Evolutionary conservation across 192 early-diverging fungal genomes (phyloP), one percentile per base, ranked within the genome.

Genomic region (Lobosporangium transversale): DNA sequence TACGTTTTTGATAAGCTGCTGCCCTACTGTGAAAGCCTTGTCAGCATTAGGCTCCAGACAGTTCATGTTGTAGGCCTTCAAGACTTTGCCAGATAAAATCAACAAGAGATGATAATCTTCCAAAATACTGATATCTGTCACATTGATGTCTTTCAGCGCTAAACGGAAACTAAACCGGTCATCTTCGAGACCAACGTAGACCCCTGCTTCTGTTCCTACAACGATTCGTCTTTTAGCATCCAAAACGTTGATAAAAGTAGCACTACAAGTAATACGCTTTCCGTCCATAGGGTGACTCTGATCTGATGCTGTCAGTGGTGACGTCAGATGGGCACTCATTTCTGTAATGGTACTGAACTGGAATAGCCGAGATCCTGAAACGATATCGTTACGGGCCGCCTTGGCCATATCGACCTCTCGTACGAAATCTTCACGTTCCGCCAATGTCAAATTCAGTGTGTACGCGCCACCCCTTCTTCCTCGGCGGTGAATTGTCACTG

Each of bases 121-220:
- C 27, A 97, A 68, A 47, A 94, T 88, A 62, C 92, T 92, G 51
- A 98, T 86, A 75, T 96, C 94, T 30, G 66, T 83, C 31, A 92
- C 89, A 58, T 93, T 92, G 40, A 94, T n/a, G 18, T 85, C 75
- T 21, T 53, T 53, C 11, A 69, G 32, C 2, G 58, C 67, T 30
- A 61, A 30, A 27, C 67, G n/a, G 43, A 69, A 69, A 32, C 40
- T 69, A 20, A 58, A 31, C 24, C 21, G 20, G 32, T 69, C 67
- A 27, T 69, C 67, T 26, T 95, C 68, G 23, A 89, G 79, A 0
- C 88, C 90, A 1, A 92, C 79, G 49, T 89, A 98, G 12, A 98
- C 70, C 2, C 96, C 96, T 23, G 83, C 79, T 62, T 98, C 95
- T 0, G 94, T 91, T 17, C 93, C 96, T 42, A 97, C 59, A 8